Percentiles rank a stretch among this genome's conserved stretches.
Evolutionary conservation across 192 early-diverging fungal genomes (phyloP).

Genomic region (Linnemannia exigua): DNA sequence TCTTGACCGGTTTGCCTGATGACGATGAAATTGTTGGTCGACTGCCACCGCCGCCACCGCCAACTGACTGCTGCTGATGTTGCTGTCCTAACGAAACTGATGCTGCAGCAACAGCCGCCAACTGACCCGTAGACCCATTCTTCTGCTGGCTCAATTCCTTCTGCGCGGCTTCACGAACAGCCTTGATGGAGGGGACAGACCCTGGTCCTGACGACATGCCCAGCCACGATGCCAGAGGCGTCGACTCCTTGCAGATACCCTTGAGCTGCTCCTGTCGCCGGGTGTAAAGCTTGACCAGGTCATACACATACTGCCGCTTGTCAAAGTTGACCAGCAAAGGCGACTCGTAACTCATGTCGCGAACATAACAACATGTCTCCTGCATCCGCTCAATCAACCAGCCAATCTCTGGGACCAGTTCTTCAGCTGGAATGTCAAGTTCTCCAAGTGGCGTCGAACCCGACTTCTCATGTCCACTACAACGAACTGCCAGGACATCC

Average conservation of each 20-base stretch:
- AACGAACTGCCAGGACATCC: conserved; percentile 30
- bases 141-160: conserved; percentile 43
- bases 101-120: background rate
- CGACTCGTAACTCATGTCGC: conserved; percentile 67
- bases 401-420: conserved; percentile 76
- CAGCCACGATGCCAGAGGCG: conserved; percentile 52
- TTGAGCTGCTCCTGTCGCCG: conserved; percentile 27
- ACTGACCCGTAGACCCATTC: conserved; percentile 14
- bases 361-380: conserved; percentile 76
- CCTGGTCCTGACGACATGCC: conserved; percentile 27
- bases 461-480: background rate
- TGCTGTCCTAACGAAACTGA: background rate
- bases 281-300: conserved; percentile 61
- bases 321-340: conserved; percentile 75
- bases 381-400: conserved; percentile 83
- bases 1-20: conserved; percentile 4
- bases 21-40: background rate
- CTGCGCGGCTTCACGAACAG: conserved; percentile 54
- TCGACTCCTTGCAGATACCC: background rate
- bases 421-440: conserved; percentile 20
- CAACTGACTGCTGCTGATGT: background rate
- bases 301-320: conserved; percentile 76
- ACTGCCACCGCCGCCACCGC: background rate
- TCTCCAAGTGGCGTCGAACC: background rate
- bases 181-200: conserved; percentile 21